Percentiles rank a stretch among this genome's conserved stretches.
These are phyloP conservation scores for Blepharisma stoltei DNA, from an alignment of 73 alveolate genomes.

Conservation along the genomic window DNA sequence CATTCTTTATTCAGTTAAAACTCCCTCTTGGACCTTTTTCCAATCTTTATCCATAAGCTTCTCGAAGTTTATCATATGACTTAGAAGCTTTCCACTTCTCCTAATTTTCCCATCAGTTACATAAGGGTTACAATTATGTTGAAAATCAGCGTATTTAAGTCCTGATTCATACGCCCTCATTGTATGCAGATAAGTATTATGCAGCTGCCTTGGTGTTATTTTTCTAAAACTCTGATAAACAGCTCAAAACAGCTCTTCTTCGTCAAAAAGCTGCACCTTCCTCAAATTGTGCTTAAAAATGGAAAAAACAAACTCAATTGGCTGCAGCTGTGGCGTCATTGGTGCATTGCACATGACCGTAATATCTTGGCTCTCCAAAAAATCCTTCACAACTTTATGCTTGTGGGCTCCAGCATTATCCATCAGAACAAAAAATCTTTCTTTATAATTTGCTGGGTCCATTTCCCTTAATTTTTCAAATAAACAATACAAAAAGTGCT, in stretches of 20 bases:
- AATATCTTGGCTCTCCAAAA: neutral
- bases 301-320: slow-evolving; percentile 1
- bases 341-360: neutral
- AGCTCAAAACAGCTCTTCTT: neutral
- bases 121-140: no score
- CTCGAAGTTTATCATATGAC: no score
- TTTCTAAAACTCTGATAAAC: neutral
- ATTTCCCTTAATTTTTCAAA: neutral
- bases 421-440: neutral
- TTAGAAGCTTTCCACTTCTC: no score
- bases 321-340: neutral
- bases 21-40: no score
- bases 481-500: neutral
- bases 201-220: neutral
- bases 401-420: neutral
- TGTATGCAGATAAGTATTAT: neutral
- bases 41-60: no score
- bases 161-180: neutral
- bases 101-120: no score
- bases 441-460: neutral
- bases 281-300: neutral
- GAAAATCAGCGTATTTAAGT: neutral
- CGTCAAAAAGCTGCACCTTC: neutral
- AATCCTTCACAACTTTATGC: neutral
- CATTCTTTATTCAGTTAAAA: no score